Base-by-base conservation (phyloP, 1,284 basidiomycete species). In the Ceratobasidium sp. region DNA sequence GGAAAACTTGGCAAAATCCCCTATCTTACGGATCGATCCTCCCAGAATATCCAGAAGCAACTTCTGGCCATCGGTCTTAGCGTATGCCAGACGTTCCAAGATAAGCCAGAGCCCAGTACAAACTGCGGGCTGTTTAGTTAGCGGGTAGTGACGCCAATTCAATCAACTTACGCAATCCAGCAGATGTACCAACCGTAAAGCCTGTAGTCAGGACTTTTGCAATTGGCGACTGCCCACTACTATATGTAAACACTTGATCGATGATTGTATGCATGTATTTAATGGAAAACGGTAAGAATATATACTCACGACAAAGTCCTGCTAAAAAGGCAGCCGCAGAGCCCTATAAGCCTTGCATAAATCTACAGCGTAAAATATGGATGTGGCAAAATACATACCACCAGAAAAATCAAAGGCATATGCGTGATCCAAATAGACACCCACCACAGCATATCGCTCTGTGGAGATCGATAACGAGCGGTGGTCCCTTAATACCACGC, bases 371-470 rank as follows among this genome's bases (percentile, higher is more conserved):
- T 20, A 15, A 10, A 28, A 1, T 17, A 23, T 6, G 4, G n/a
- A 28, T 4, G 10, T n/a, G 42, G 17, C 39, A 13, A 6, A 51
- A 10, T 2, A 60, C 66, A 1, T 51, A 68, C 64, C 33, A 76
- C 66, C 23, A 76, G 65, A 33, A 67, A 75, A 66, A 77, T 68
- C 17, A 79, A 58, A 15, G 79, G 79, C 4, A 78, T 78, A 15
- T 76, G 76, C 13, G 76, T 78, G 49, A 93, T 92, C 91, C 91
- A 93, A 77, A 92, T 92, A 71, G 91, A 83, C 33, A 92, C 91
- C 91, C 91, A 92, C 76, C 91, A 92, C 0, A 91, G 91, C n/a
- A 92, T 90, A 75, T 90, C 88, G 82, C 88, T 85, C 61, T 87
- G 86, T 65, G 89, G 89, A 11, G 88, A 89, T 35, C 89, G 89